Conservation (phyloP, 345 rosid species). For the Salix brachista region DNA sequence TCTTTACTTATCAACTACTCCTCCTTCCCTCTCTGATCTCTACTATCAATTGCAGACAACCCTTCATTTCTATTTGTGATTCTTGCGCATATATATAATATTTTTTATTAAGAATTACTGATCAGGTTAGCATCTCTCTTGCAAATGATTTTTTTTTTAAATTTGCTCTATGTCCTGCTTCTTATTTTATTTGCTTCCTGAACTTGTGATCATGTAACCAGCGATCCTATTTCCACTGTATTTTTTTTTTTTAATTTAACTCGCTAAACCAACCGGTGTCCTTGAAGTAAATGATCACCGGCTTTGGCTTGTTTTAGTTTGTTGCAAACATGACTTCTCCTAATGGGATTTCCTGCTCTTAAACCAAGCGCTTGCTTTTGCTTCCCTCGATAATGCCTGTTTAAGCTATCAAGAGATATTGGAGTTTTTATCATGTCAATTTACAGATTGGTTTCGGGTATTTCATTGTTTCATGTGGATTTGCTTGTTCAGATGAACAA, state of each 20-base stretch:
- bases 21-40: neutral
- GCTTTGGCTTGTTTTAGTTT: neutral
- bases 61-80: neutral
- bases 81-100: neutral
- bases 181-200: neutral
- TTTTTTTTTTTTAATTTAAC: neutral
- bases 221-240: neutral
- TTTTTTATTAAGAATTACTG: neutral
- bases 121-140: neutral
- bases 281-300: neutral
- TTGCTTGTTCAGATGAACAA: neutral
- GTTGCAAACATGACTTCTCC: neutral
- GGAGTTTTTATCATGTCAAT: neutral
- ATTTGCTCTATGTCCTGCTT: no score
- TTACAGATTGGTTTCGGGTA: neutral
- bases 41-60: neutral
- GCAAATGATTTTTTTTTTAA: neutral
- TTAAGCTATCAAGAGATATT: neutral
- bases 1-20: no score
- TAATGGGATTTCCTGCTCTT: neutral
- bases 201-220: neutral
- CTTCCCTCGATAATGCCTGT: neutral
- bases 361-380: neutral
- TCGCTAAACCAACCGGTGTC: neutral
- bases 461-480: neutral